These are phyloP conservation scores for Citrus medica DNA, from an alignment of 345 rosid genomes.

Conservation along the genomic window DNA sequence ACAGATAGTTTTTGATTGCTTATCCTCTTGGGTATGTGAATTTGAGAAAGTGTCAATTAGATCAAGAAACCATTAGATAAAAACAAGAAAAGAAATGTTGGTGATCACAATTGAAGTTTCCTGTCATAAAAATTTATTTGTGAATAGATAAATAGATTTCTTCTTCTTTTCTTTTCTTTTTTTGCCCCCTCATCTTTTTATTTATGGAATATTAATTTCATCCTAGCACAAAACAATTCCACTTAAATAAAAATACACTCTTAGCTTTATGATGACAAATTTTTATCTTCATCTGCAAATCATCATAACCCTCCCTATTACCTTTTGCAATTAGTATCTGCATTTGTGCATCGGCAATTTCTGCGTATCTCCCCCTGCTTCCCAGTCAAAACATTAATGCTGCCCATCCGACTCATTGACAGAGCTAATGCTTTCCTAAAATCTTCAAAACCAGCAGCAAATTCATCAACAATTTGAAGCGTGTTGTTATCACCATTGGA, in stretches of 20 bases:
- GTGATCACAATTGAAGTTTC: conserved; percentile 14
- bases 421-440: conserved; percentile 56
- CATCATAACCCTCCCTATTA: neutral
- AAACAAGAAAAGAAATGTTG: conserved; percentile 20
- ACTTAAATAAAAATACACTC: neutral
- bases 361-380: conserved; percentile 53
- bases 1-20: conserved; percentile 16
- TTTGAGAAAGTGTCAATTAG: neutral
- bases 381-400: conserved; percentile 56
- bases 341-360: conserved; percentile 46
- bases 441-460: conserved; percentile 51
- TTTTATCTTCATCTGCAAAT: neutral
- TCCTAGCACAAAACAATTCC: conserved; percentile 5
- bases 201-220: neutral
- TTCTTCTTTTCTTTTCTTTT: neutral
- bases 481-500: conserved; percentile 35
- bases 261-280: conserved; percentile 7
- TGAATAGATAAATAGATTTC: conserved; percentile 18
- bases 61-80: conserved; percentile 13
- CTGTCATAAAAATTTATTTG: conserved; percentile 23
- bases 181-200: neutral
- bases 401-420: conserved; percentile 69
- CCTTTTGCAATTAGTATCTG: conserved; percentile 9
- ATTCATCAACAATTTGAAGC: conserved; percentile 41
- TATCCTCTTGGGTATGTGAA: conserved; percentile 1